Percentiles rank a stretch among this genome's conserved stretches.
phyloP scores from a whole-genome alignment of 2,329 filamentous ascomycete species.

The Stagonosporopsis chrysanthemi region DNA sequence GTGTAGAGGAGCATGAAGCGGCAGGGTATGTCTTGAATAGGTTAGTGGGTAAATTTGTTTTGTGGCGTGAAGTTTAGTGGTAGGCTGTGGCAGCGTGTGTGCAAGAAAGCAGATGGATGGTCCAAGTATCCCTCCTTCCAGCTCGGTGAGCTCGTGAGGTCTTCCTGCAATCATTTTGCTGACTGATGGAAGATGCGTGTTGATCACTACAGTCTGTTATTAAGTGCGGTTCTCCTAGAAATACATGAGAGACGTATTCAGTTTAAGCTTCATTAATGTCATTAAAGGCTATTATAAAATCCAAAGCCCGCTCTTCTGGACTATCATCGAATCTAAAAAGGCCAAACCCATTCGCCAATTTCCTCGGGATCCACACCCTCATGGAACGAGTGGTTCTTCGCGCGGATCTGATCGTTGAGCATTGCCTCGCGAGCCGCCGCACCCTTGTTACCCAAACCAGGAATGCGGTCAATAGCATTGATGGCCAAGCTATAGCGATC shows the following conservation, averaged over 20 bases:
- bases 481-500: slow-evolving; percentile 81
- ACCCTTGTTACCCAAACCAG: slow-evolving; percentile 68
- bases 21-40: no score
- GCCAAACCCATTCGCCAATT: slow-evolving; percentile 73
- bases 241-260: not conserved
- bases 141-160: no score
- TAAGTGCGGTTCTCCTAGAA: not conserved
- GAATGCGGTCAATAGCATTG: slow-evolving; percentile 75
- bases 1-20: no score
- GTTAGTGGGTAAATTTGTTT: no score
- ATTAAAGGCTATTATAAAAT: slow-evolving; percentile 1
- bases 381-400: slow-evolving; percentile 67
- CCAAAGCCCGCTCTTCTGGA: not conserved
- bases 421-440: slow-evolving; percentile 69
- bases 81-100: no score
- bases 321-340: slow-evolving; percentile 44
- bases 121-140: no score
- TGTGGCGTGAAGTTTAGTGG: no score
- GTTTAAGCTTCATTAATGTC: not conserved
- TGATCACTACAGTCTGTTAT: not conserved
- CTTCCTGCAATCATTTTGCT: no score
- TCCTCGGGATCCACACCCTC: slow-evolving; percentile 75
- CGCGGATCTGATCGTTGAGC: slow-evolving; percentile 69
- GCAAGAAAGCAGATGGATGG: no score
- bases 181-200: no score